Evolutionary conservation across 805 yeast species (phyloP).

Genomic region (Saccharomyces jurei): DNA sequence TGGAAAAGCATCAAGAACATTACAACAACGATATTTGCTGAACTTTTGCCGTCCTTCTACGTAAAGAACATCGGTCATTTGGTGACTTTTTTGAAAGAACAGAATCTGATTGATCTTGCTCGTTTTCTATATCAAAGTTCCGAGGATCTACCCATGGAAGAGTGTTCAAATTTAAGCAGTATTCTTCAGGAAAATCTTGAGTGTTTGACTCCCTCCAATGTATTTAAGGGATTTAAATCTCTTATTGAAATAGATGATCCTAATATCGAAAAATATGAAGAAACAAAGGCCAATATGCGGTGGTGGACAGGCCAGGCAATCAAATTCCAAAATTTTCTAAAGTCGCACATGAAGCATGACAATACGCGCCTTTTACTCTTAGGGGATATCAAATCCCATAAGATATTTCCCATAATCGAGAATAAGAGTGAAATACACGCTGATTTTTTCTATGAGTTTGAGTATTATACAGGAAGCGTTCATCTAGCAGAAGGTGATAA

Average conservation of each 20-base stretch:
- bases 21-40: slow-evolving; percentile 28
- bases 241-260: slow-evolving; percentile 16
- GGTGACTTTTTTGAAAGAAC: slow-evolving; percentile 40
- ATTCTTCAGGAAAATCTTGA: slow-evolving; percentile 33
- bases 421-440: not conserved
- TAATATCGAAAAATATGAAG: slow-evolving; percentile 16
- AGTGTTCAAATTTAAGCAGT: slow-evolving; percentile 36
- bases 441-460: slow-evolving; percentile 41
- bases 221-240: slow-evolving; percentile 33
- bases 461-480: slow-evolving; percentile 25
- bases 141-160: slow-evolving; percentile 38
- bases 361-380: slow-evolving; percentile 33
- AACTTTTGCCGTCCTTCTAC: slow-evolving; percentile 12
- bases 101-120: slow-evolving; percentile 39
- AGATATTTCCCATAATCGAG: not conserved
- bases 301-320: slow-evolving; percentile 40
- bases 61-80: slow-evolving; percentile 19
- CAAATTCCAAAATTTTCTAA: slow-evolving; percentile 31
- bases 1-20: slow-evolving; percentile 31
- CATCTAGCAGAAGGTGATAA: not conserved
- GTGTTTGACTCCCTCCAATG: slow-evolving; percentile 30
- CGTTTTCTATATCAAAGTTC: slow-evolving; percentile 38
- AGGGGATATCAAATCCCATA: slow-evolving; percentile 20
- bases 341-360: slow-evolving; percentile 16
- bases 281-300: slow-evolving; percentile 24